Evolutionary conservation across 2,329 filamentous ascomycete species (phyloP).

Genomic region (Neonectria faginata): DNA sequence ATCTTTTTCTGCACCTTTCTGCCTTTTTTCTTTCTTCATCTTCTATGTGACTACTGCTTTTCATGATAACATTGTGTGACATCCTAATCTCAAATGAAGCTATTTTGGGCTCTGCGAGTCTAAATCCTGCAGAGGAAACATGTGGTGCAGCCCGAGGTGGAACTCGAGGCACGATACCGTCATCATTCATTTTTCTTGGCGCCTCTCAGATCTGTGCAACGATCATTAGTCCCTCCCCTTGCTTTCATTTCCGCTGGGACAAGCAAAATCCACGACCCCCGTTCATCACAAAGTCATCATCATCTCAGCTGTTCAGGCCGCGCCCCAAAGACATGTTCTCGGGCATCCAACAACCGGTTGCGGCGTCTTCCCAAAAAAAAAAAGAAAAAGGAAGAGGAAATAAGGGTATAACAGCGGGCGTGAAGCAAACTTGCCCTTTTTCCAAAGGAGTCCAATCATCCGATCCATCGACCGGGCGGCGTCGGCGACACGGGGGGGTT

Average conservation of each 20-base stretch:
- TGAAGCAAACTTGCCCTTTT: not conserved
- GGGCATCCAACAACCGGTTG: constrained; percentile 1
- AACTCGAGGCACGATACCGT: not conserved
- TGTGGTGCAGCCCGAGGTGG: not conserved
- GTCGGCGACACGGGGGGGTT: constrained; percentile 37
- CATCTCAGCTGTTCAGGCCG: not conserved
- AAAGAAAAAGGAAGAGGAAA: not conserved
- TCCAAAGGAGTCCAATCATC: constrained; percentile 13
- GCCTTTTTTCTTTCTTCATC: not conserved
- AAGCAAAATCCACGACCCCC: not conserved
- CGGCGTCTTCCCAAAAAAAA: not conserved
- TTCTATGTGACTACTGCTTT: not conserved
- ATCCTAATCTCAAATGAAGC: not conserved
- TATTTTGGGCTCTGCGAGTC: not conserved
- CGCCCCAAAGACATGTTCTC: not conserved
- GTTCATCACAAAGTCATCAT: not conserved
- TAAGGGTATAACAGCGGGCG: not conserved
- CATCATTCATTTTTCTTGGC: not conserved
- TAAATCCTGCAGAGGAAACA: not conserved
- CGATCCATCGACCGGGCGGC: constrained; percentile 32
- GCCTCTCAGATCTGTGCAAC: constrained; percentile 1
- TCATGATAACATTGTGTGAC: not conserved
- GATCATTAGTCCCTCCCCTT: too few species aligned
- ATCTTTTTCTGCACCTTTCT: not conserved
- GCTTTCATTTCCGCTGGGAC: not conserved